Base-by-base conservation (phyloP, 371 early-diverging fungal species). In the Vairimorpha ceranae region DNA sequence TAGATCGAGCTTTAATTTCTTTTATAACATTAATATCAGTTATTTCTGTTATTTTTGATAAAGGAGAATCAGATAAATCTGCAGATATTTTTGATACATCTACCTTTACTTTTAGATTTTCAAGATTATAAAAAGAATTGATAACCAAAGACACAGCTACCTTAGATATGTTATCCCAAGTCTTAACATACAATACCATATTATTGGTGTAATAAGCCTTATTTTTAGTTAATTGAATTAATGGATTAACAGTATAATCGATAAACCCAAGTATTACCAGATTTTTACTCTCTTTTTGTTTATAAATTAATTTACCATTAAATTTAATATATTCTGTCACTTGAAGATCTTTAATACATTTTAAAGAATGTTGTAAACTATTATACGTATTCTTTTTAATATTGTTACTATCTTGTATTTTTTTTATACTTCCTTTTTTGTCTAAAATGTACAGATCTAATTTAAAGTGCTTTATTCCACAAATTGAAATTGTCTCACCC, bases 101-200 rank as follows among this genome's bases (percentile, higher is more conserved):
- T 10, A 38, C 41, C 7, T 71, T 48, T 10, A 52, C 52, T 32
- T 71, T 71, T 21, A 71, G 21, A 35, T 71, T 71, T 29, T 51
- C 59, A 14, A 71, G 10, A n/a, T n/a, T 19, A 35, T 64, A 64
- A 46, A 51, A 14, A 4, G 38, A 19, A 29, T 59, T 58, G 14
- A 38, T 43, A 27, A 35, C 46, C 30, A 60, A 54, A 10, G 61
- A 33, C 8, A 38, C 27, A n/a, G 72, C 63, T 52, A 15, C 12
- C 1, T 8, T n/a, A 12, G 72, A n/a, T 43, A 64, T 46, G 12
- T 51, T 36, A n/a, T 64, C 72, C 72, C 72, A 71, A 32, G 52
- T 52, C 51, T 51, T 63, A 23, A 71, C 63, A 63, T 38, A 51
- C 46, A 71, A 35, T 3, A 71, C 65, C 72, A 71, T 71, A 38